Percentiles rank a stretch among this genome's conserved stretches.
phyloP scores from a whole-genome alignment of 2,329 filamentous ascomycete species.

The Alternaria tenuissima region DNA sequence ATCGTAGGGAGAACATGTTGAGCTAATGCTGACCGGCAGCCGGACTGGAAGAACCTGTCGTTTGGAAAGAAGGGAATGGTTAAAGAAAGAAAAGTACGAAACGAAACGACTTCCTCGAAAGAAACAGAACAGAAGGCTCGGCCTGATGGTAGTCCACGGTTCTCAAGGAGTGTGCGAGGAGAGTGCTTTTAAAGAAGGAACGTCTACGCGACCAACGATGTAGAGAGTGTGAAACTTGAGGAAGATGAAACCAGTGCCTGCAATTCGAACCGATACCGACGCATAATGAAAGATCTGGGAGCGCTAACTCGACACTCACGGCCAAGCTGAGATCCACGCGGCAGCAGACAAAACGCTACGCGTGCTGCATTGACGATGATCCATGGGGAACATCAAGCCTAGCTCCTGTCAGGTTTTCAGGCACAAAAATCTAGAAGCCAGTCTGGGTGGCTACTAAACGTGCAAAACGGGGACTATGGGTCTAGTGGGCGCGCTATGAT shows the following conservation, averaged over 20 bases:
- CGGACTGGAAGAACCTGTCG: constrained; percentile 32
- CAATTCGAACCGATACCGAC: constrained; percentile 15
- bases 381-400: constrained; percentile 14
- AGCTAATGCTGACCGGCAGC: constrained; percentile 51
- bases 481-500: constrained; percentile 22
- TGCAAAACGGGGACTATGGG: constrained; percentile 23
- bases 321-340: constrained; percentile 25
- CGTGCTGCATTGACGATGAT: constrained; percentile 24
- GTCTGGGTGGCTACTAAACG: constrained; percentile 19
- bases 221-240: constrained; percentile 27
- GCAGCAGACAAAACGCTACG: constrained; percentile 30
- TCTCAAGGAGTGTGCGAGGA: constrained; percentile 36
- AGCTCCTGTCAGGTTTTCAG: constrained; percentile 17
- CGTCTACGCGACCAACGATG: constrained; percentile 19
- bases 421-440: constrained; percentile 16
- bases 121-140: constrained; percentile 38
- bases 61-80: constrained; percentile 27
- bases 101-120: constrained; percentile 31
- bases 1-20: constrained; percentile 48
- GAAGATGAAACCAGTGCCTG: constrained; percentile 29
- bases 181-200: constrained; percentile 39
- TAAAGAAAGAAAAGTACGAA: constrained; percentile 31
- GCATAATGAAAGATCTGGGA: constrained; percentile 35
- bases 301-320: constrained; percentile 26
- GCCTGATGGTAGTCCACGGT: constrained; percentile 40